Evolutionary conservation across 2,329 filamentous ascomycete species (phyloP).

Genomic region (Tolypocladium tropicale): DNA sequence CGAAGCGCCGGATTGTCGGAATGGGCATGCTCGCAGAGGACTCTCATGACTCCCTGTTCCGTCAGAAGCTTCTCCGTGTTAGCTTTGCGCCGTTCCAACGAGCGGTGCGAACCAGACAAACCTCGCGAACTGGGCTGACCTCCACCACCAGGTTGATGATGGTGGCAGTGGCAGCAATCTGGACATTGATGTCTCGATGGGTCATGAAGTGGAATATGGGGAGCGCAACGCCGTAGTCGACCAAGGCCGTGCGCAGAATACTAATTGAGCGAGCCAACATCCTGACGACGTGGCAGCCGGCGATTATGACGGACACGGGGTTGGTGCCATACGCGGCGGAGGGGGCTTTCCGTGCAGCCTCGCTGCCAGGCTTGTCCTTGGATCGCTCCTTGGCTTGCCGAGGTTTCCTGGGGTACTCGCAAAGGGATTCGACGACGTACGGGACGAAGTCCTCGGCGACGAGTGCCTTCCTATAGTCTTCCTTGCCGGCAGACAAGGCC

Average conservation of each 20-base stretch:
- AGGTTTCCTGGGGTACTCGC: constrained; percentile 42
- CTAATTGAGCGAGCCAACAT: constrained; percentile 78
- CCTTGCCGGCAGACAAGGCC: constrained; percentile 71
- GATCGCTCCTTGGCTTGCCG: constrained; percentile 29
- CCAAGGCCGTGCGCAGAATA: constrained; percentile 73
- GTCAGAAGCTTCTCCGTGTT: constrained; percentile 51
- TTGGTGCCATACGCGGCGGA: constrained; percentile 56
- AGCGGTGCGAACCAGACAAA: constrained; percentile 22
- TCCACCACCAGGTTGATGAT: constrained; percentile 80
- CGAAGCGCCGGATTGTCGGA: constrained; percentile 70
- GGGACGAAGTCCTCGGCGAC: constrained; percentile 72
- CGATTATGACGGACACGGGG: constrained; percentile 66
- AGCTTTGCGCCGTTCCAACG: constrained; percentile 6
- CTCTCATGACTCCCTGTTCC: constrained; percentile 61
- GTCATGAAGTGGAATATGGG: constrained; percentile 68
- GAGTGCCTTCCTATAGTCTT: constrained; percentile 73
- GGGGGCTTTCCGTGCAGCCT: constrained; percentile 15
- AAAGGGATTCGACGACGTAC: constrained; percentile 74
- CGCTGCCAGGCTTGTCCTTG: constrained; percentile 26
- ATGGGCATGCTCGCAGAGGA: constrained; percentile 75
- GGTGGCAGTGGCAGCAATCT: constrained; percentile 75
- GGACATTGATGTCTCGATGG: constrained; percentile 66
- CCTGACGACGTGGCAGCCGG: constrained; percentile 72
- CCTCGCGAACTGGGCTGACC: constrained; percentile 84
- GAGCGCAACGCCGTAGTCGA: constrained; percentile 72